Conservation (phyloP, 305 asterid genomes). For the Fraxinus angustifolia region DNA sequence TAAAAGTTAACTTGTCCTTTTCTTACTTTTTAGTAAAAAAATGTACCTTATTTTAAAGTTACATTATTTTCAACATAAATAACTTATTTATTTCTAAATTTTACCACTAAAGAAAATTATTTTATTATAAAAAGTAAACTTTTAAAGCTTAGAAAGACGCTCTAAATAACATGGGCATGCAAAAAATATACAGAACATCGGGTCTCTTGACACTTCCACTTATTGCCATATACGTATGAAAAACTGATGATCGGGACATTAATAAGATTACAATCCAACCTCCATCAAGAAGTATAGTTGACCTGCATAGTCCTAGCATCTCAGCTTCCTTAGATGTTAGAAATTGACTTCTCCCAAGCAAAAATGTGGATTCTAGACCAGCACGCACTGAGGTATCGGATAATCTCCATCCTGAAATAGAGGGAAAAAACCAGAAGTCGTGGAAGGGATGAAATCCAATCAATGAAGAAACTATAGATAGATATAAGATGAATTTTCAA, state of each 20-base stretch:
- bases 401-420: constrained; percentile 65
- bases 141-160: not conserved
- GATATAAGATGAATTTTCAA: constrained; percentile 5
- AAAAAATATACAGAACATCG: not conserved
- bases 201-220: not conserved
- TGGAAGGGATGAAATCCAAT: constrained; percentile 13
- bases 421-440: constrained; percentile 19
- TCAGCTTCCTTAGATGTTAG: constrained; percentile 61
- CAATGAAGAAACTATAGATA: not conserved
- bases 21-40: not conserved
- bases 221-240: not conserved
- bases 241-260: not conserved
- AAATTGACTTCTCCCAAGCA: constrained; percentile 82
- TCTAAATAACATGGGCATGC: not conserved
- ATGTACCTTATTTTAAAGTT: not conserved
- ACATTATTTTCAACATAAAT: not conserved
- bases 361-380: constrained; percentile 66
- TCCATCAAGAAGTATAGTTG: constrained; percentile 77
- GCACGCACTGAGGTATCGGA: constrained; percentile 60
- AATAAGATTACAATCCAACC: constrained; percentile 43
- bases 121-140: not conserved
- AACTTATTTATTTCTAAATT: not conserved
- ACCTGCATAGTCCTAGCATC: constrained; percentile 58
- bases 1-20: not conserved
- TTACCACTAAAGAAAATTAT: not conserved